phyloP scores from a whole-genome alignment of 768 basidiomycete species.

The Suillus paluster region DNA sequence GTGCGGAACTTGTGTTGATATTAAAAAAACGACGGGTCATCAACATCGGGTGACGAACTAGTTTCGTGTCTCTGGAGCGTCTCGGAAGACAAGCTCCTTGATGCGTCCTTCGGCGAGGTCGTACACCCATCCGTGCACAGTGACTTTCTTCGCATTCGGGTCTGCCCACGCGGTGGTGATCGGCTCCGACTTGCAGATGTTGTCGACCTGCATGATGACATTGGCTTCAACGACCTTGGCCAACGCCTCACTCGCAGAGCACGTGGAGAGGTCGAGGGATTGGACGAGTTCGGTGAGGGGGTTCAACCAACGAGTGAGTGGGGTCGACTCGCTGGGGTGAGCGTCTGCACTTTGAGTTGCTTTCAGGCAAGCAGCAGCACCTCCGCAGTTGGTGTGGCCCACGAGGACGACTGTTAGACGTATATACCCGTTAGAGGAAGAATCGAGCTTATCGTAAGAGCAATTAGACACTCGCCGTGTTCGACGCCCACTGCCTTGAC shows the following conservation, averaged over 20 bases:
- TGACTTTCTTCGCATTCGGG: conserved; percentile 42
- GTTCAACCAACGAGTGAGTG: conserved; percentile 73
- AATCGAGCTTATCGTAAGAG: conserved; percentile 35
- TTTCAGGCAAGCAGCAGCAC: conserved; percentile 59
- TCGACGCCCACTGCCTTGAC: conserved; percentile 70
- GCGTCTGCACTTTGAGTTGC: conserved; percentile 45
- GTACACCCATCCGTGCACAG: conserved; percentile 79
- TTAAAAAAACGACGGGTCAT: background rate
- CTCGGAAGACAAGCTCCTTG: conserved; percentile 48
- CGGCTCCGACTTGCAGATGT: conserved; percentile 49
- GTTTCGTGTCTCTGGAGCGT: background rate
- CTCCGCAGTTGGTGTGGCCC: conserved; percentile 86
- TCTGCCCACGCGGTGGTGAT: conserved; percentile 49
- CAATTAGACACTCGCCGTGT: conserved; percentile 64
- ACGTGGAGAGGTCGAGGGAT: conserved; percentile 47
- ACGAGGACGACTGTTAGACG: conserved; percentile 67
- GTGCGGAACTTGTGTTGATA: background rate
- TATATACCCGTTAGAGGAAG: conserved; percentile 11
- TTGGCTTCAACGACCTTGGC: conserved; percentile 60
- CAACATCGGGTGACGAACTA: background rate
- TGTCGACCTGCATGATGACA: conserved; percentile 58
- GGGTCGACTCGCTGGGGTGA: conserved; percentile 28
- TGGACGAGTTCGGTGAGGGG: conserved; percentile 59
- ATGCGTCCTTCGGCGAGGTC: conserved; percentile 62
- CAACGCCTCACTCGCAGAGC: conserved; percentile 43